Conservation (phyloP, 352 stramenopile genomes). For the Elongisporangium prolatum region DNA sequence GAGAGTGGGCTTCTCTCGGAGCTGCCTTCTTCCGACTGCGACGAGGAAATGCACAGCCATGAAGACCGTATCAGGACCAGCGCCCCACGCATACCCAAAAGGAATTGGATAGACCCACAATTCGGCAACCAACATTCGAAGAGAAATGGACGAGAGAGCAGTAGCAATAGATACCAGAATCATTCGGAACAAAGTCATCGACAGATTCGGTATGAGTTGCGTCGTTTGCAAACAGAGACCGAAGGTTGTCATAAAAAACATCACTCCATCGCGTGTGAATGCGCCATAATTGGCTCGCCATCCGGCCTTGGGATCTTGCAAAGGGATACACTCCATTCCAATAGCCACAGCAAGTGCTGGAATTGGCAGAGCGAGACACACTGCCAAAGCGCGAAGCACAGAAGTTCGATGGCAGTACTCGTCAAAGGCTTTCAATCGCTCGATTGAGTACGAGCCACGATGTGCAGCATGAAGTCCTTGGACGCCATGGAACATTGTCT, state of each 20-base stretch:
- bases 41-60: neutral
- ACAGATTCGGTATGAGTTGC: slow-evolving; percentile 6
- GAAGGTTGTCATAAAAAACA: slow-evolving; percentile 6
- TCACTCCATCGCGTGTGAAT: slow-evolving; percentile 16
- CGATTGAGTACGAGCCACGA: too few species aligned
- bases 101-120: neutral
- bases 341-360: neutral
- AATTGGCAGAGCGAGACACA: neutral
- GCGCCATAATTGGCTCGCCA: slow-evolving; percentile 20
- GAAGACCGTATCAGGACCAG: neutral
- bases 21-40: neutral
- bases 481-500: too few species aligned
- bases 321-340: neutral
- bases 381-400: neutral
- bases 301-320: slow-evolving; percentile 1
- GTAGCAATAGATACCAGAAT: neutral
- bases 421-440: slow-evolving; percentile 1
- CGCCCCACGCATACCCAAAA: neutral
- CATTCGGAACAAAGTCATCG: slow-evolving; percentile 2
- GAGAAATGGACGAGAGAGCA: neutral
- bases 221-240: neutral
- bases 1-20: neutral
- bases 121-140: neutral
- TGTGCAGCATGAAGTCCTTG: too few species aligned
- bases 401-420: slow-evolving; percentile 4